A percentile compares a stretch with the other conserved stretches of the same genome.
Conservation (phyloP, 495 filamentous ascomycete species). For the Lasiosphaeriaceae sp. region DNA sequence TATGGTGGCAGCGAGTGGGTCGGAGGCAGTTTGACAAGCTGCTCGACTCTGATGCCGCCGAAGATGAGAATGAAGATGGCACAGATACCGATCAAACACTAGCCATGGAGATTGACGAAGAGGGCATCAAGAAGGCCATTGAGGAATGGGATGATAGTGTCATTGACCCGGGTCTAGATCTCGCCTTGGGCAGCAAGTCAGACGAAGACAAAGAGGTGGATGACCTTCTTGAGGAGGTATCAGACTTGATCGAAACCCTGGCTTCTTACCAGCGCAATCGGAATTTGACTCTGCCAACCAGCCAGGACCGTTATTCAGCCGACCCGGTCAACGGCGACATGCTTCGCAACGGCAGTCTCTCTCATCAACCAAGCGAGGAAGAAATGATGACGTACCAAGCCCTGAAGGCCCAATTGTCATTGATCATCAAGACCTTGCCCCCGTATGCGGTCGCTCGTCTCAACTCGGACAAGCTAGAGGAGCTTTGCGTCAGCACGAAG, state of each 20-base stretch:
- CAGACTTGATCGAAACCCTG: constrained; percentile 78
- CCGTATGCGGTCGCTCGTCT: constrained; percentile 84
- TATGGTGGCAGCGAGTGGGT: constrained; percentile 87
- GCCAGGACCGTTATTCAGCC: constrained; percentile 43
- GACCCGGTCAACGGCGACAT: constrained; percentile 50
- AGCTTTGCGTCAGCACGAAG: constrained; percentile 79
- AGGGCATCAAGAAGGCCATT: constrained; percentile 43
- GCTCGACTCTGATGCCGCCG: constrained; percentile 35
- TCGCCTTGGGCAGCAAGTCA: constrained; percentile 46
- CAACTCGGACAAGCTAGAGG: constrained; percentile 76
- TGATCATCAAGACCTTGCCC: constrained; percentile 71
- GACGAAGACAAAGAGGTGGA: constrained; percentile 61
- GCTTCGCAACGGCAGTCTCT: constrained; percentile 45
- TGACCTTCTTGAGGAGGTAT: constrained; percentile 73
- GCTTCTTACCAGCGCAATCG: constrained; percentile 84
- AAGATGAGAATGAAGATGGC: constrained; percentile 33
- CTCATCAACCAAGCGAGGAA: constrained; percentile 51
- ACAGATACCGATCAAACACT: constrained; percentile 9
- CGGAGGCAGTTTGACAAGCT: constrained; percentile 51
- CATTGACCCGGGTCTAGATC: constrained; percentile 49
- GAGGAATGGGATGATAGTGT: constrained; percentile 46
- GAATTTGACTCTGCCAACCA: constrained; percentile 56
- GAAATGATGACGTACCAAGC: constrained; percentile 72
- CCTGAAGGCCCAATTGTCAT: constrained; percentile 65
- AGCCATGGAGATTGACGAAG: constrained; percentile 40